Evolutionary conservation across 1,284 basidiomycete species (phyloP), one percentile per base, ranked within the genome.

Genomic region (Cryptococcus maquisensis): DNA sequence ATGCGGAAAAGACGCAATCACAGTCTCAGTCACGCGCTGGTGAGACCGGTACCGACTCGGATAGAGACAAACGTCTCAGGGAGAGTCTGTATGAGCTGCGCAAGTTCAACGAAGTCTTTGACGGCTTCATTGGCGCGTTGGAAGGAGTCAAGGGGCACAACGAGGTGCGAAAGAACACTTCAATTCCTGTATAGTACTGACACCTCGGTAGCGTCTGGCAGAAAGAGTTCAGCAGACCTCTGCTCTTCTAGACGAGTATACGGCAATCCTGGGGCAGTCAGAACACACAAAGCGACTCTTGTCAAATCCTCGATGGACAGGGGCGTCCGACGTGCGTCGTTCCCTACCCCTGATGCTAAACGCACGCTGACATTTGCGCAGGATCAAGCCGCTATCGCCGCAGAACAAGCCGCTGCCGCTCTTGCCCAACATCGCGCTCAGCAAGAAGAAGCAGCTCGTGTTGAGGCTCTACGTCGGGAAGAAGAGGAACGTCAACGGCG

Each of bases 91-190:
- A 67, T 45, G 73, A 76, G 59, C 55, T 77, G 51, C 55, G 65
- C 20, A 59, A 64, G 62, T 73, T 77, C 64, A 76, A 76, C 54
- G 62, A 68, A 37, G 69, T 73, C 13, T 75, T 77, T 59, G 72
- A 74, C 5, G 63, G 64, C 45, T 72, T 75, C 32, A 47, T 74
- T n/a, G 55, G 50, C 3, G 67, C 73, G 23, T 46, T 77, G 26
- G 68, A 69, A 47, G 64, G 63, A 16, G 63, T 67, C 0, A 61
- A 64, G 44, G 71, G 64, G 39, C 73, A 75, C 53, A 75, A 75
- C 44, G 63, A 73, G 62, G 75, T 75, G 23, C 52, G 73, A 65
- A 18, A 5, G 5, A 26, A 7, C 37, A 15, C 21, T 13, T 21
- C 40, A 24, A 28, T 44, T 16, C 43, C 24, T 12, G 16, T n/a